phyloP scores from a whole-genome alignment of 1,284 basidiomycete species.

The Pholiota adiposa region DNA sequence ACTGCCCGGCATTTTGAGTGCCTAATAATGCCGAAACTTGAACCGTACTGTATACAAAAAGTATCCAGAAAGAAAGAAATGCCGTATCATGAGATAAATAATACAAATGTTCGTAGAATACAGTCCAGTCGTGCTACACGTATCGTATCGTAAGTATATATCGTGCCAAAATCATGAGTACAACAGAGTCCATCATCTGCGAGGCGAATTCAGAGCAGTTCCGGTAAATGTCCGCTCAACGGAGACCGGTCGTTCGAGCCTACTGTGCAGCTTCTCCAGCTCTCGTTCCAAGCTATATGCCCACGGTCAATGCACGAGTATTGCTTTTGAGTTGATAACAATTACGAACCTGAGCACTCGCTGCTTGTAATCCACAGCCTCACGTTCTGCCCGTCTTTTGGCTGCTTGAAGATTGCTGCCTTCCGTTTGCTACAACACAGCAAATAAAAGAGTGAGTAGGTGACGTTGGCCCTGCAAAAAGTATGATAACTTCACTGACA shows the following conservation, averaged over 20 bases:
- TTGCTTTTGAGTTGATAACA: not conserved
- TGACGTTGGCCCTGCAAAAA: not conserved
- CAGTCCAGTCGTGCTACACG: slow-evolving; percentile 13
- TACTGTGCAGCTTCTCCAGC: slow-evolving; percentile 68
- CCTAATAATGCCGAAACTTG: no score
- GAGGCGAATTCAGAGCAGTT: slow-evolving; percentile 9
- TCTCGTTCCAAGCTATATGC: slow-evolving; percentile 64
- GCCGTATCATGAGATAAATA: slow-evolving; percentile 2
- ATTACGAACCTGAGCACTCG: slow-evolving; percentile 61
- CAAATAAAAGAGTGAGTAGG: not conserved
- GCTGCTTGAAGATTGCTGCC: slow-evolving; percentile 69
- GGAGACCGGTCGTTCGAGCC: slow-evolving; percentile 53
- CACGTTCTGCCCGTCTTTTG: slow-evolving; percentile 77
- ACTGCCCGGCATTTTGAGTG: no score
- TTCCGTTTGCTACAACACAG: slow-evolving; percentile 63
- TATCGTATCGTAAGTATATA: slow-evolving; percentile 2
- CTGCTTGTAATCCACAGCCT: slow-evolving; percentile 74
- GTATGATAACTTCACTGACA: slow-evolving; percentile 16
- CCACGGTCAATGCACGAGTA: slow-evolving; percentile 12
- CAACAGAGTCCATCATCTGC: slow-evolving; percentile 17
- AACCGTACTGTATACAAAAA: no score
- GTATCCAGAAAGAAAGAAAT: not conserved
- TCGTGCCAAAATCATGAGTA: slow-evolving; percentile 5
- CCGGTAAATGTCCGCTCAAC: slow-evolving; percentile 24
- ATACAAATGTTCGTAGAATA: slow-evolving; percentile 16